Conservation (phyloP, 2,329 filamentous ascomycete genomes). For the Nectriaceae sp. region DNA sequence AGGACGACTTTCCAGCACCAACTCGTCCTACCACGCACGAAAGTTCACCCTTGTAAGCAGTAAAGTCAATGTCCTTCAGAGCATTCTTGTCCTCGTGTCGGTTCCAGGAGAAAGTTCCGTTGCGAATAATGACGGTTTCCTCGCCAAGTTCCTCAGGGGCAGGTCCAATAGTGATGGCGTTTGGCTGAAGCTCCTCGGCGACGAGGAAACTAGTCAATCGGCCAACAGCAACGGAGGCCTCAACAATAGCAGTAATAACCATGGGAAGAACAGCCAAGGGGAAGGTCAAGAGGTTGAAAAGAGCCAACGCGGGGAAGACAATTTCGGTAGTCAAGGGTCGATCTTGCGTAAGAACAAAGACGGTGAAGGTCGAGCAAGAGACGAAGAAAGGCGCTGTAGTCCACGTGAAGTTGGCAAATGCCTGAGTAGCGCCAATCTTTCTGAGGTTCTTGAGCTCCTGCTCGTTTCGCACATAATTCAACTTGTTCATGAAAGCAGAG, state of each 20-base stretch:
- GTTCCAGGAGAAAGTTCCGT: conserved; percentile 95
- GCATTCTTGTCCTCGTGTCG: conserved; percentile 71
- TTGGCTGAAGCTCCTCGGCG: conserved; percentile 85
- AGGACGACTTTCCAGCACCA: conserved; percentile 92
- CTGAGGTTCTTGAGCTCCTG: conserved; percentile 92
- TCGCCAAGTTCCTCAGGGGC: conserved; percentile 77
- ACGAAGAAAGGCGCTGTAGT: conserved; percentile 96
- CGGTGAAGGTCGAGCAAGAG: conserved; percentile 92
- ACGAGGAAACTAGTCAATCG: conserved; percentile 83
- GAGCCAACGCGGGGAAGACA: conserved; percentile 88
- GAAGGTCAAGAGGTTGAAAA: conserved; percentile 97
- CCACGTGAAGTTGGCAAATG: conserved; percentile 97
- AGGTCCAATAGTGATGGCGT: conserved; percentile 73
- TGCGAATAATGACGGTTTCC: conserved; percentile 79
- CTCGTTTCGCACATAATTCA: conserved; percentile 95
- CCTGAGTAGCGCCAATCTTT: conserved; percentile 92
- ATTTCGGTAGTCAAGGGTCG: conserved; percentile 87
- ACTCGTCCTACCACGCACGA: conserved; percentile 92
- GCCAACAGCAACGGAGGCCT: conserved; percentile 88
- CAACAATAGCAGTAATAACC: conserved; percentile 96
- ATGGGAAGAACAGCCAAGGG: conserved; percentile 92
- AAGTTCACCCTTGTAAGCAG: conserved; percentile 87
- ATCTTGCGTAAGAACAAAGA: conserved; percentile 85
- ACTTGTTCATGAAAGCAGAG: conserved; percentile 93
- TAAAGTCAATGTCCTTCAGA: conserved; percentile 83